phyloP scores from a whole-genome alignment of 768 basidiomycete species.

The Mycena rebaudengoi region DNA sequence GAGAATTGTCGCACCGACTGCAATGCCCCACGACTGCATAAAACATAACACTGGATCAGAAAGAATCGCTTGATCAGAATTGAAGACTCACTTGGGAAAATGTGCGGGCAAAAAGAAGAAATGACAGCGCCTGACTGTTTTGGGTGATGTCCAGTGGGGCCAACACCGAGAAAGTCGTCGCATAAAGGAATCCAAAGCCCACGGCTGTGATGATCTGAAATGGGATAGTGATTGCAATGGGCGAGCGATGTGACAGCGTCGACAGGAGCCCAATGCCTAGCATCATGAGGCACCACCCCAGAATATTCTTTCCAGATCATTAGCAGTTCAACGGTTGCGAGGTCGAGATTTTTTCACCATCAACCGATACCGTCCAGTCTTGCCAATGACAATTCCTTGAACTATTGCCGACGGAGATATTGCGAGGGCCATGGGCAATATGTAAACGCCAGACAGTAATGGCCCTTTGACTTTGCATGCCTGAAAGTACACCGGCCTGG shows the following conservation, averaged over 20 bases:
- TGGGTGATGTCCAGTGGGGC: conserved; percentile 3
- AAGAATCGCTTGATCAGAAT: no score
- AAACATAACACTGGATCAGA: no score
- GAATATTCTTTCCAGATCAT: not conserved
- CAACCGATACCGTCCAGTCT: conserved; percentile 32
- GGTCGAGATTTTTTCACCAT: conserved; percentile 27
- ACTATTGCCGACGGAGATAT: conserved; percentile 48
- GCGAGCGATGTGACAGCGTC: conserved; percentile 33
- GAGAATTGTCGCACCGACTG: not conserved
- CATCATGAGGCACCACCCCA: conserved; percentile 38
- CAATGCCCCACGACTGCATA: not conserved
- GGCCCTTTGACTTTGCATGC: no score
- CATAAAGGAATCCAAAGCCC: conserved; percentile 35
- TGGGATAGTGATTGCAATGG: conserved; percentile 32
- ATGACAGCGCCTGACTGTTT: not conserved
- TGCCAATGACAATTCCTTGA: conserved; percentile 39
- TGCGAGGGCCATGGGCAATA: conserved; percentile 41
- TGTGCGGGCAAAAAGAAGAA: not conserved
- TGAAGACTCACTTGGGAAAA: not conserved
- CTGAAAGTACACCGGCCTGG: no score
- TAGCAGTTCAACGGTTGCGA: not conserved
- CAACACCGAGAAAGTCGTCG: conserved; percentile 17
- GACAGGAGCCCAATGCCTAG: conserved; percentile 47
- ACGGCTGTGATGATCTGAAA: conserved; percentile 35
- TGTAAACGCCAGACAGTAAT: conserved; percentile 42